Base-by-base conservation (phyloP, 306 rosid species). In the Cicer cuneatum region DNA sequence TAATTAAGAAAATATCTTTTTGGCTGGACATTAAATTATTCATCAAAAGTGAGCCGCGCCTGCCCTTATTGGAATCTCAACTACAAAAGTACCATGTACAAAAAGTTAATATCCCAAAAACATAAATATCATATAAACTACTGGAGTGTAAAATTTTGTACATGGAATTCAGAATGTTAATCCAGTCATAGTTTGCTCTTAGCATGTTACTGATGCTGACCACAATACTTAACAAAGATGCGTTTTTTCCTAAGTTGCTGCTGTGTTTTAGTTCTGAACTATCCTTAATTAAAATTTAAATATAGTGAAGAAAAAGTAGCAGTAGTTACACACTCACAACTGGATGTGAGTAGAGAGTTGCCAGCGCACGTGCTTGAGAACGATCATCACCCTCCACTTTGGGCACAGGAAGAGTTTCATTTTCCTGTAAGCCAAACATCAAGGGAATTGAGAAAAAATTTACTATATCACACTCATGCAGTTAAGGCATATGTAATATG, bases 321-420 rank as follows among this genome's bases (percentile, higher is more conserved):
- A 38, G 24, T 43, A 68, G 42, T 66, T 41, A 19, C 42, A 43
- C 68, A 80, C 98, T 90, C 81, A 92, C 93, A 12, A 92, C 98
- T 24, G 98, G 98, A 83, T 92, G 93, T 54, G 96, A 92, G 67
- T 90, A 51, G 63, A 90, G 73, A 60, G 90, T 92, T 52, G 98
- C 98, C 83, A 92, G 83, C 52, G 98, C 90, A 14, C 93, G 93
- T 39, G 96, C 96, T 85, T 90, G 90, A 59, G 93, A 60, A 29
- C 90, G 98, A 66, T 83, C 92, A 84, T 92, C 89, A 14, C 97
- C 97, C 87, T 88, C 93, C 81, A 90, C 86, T 84, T 83, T 87
- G 56, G 93, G 98, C 70, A 88, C 79, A 77, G 96, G 96, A 87
- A 92, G 96, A 68, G 82, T 71, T 54, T 83, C 68, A 57, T 60